These are phyloP conservation scores for Phytophthora quininea DNA, from an alignment of 352 stramenopile genomes.

Conservation along the genomic window DNA sequence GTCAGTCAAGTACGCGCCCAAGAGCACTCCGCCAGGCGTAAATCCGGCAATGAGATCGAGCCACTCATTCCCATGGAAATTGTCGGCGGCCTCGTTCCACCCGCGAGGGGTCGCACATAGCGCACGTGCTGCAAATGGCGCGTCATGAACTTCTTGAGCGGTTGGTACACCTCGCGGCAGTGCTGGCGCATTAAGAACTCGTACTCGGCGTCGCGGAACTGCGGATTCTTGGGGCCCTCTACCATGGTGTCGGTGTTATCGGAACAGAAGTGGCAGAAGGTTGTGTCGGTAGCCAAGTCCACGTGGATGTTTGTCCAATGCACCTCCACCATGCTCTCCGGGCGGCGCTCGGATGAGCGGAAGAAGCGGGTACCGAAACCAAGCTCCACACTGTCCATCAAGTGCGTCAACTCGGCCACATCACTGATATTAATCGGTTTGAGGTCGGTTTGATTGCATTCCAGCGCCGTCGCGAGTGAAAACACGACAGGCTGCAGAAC, in stretches of 20 bases:
- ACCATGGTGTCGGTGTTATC: constrained; percentile 30
- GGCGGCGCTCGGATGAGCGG: not conserved
- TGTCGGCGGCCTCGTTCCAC: constrained; percentile 20
- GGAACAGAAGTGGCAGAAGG: constrained; percentile 30
- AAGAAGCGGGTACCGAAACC: constrained; percentile 29
- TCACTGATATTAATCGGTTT: constrained; percentile 24
- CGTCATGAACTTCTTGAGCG: constrained; percentile 36
- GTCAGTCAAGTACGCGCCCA: constrained; percentile 34
- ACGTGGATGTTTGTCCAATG: constrained; percentile 34
- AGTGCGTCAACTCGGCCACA: constrained; percentile 17
- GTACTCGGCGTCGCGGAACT: constrained; percentile 35
- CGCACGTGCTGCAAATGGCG: constrained; percentile 34
- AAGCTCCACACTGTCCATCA: constrained; percentile 23
- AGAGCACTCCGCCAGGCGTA: constrained; percentile 26
- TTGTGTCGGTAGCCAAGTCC: constrained; percentile 20
- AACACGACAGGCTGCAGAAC: constrained; percentile 26
- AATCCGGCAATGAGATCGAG: constrained; percentile 34
- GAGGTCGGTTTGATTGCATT: constrained; percentile 11
- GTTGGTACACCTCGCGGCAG: constrained; percentile 34
- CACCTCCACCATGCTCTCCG: constrained; percentile 26
- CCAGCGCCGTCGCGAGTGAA: constrained; percentile 18
- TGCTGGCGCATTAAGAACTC: constrained; percentile 38
- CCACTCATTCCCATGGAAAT: constrained; percentile 28
- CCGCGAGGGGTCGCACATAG: constrained; percentile 22
- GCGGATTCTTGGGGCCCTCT: constrained; percentile 27